Evolutionary conservation across 352 stramenopile species (phyloP), one percentile per base, ranked within the genome.

Genomic region (Hyaloperonospora brassicae): DNA sequence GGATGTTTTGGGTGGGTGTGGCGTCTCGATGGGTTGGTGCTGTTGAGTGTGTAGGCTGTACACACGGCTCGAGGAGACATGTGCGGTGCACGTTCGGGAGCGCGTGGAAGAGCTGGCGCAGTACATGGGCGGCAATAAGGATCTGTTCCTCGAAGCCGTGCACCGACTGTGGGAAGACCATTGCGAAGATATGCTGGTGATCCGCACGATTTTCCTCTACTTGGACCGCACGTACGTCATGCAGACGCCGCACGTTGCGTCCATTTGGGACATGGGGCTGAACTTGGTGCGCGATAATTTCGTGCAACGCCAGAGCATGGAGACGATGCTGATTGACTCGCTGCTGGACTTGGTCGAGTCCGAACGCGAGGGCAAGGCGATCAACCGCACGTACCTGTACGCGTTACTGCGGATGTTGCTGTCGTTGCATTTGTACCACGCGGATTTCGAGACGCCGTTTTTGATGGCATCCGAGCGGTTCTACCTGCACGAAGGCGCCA

Each of bases 201-300:
- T 97, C 52, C 86, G 91, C 47, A 97, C 87, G 50, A 94, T 97
- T 39, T 97, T 97, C 55, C 70, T 97, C 35, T 97, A 97, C 50
- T 62, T 97, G 42, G 90, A 97, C 64, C 76, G 87, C 34, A 95
- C 85, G 42, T 93, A 95, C 60, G 79, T 95, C 14, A 89, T 95
- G 65, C 81, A 90, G 65, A 88, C 81, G 30, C 71, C 78, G 9
- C 82, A 84, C 51, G 76, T 96, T 22, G 70, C 74, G 23, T 92
- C 83, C 38, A 94, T 97, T 47, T 97, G 86, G 84, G 90, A 97
- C 47, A 84, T 97, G 72, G 90, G 89, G 9, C 71, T 97, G 13
- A 73, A 84, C 10, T 39, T 86, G 11, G 55, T 89, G 58, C 79
- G 79, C 21, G 56, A 72, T n/a, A 72, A 86, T 53, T 60, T 89